Percentiles rank a stretch among this genome's conserved stretches.
phyloP scores from a whole-genome alignment of 2,329 filamentous ascomycete species.

The Beauveria scarabaeidicola region DNA sequence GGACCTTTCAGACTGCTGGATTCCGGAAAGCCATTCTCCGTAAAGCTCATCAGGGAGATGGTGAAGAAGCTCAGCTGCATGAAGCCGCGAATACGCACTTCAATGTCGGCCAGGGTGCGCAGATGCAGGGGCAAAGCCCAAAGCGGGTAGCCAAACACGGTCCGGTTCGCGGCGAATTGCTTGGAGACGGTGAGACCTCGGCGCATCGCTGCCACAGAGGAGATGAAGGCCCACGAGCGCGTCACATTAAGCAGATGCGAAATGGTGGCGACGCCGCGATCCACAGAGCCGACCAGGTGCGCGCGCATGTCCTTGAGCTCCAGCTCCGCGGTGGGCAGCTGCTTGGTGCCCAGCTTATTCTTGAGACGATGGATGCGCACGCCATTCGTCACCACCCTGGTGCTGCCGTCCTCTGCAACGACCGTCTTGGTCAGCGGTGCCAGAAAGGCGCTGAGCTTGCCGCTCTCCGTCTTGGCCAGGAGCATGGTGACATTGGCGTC shows the following conservation, averaged over 20 bases:
- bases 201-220: conserved; percentile 8
- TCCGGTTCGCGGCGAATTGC: conserved; percentile 7
- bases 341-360: conserved; percentile 13
- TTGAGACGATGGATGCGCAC: conserved; percentile 14
- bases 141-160: conserved; percentile 9
- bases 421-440: conserved; percentile 10
- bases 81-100: conserved; percentile 10
- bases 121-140: conserved; percentile 13
- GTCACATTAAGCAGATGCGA: conserved; percentile 14
- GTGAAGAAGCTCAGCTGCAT: conserved; percentile 11
- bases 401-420: conserved; percentile 1
- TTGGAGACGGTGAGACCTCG: conserved; percentile 9
- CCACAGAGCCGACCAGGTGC: conserved; percentile 8
- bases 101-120: conserved; percentile 12
- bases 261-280: conserved; percentile 13
- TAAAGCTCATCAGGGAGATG: conserved; percentile 11
- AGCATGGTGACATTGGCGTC: conserved; percentile 12
- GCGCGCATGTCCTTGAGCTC: conserved; percentile 12
- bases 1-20: background rate
- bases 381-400: conserved; percentile 10
- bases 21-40: conserved; percentile 8
- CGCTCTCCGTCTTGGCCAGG: conserved; percentile 12
- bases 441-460: conserved; percentile 13
- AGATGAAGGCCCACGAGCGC: conserved; percentile 8
- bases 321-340: conserved; percentile 13